Base-by-base conservation (phyloP, 2,329 filamentous ascomycete species). In the Beauveria australis region DNA sequence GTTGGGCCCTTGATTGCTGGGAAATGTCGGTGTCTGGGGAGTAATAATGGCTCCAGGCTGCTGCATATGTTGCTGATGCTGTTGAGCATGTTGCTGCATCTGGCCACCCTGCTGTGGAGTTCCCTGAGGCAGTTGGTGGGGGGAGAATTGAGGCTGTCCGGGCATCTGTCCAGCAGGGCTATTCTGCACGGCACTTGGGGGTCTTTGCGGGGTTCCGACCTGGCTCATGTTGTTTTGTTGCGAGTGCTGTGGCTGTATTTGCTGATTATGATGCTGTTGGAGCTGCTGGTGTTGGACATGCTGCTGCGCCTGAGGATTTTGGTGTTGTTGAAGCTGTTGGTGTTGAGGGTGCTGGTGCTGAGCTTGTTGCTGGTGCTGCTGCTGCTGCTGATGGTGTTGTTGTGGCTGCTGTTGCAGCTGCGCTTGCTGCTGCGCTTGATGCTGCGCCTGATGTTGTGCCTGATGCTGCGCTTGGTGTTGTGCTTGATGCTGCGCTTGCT, bases 11-110 rank as follows among this genome's bases (percentile, higher is more conserved):
- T 79, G 78, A 14, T 72, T 75, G 6, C 73, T 72, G 1, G 81
- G 77, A 61, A 84, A 85, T 0, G 80, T 84, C 3, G 82, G 82
- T 8, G 82, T 85, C 68, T 84, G 81, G 1, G 82, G 82, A 12
- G 81, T 83, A 5, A 73, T 76, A 37, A 72, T 69, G n/a, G 68
- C 68, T n/a, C 69, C 70, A 40, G 71, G 67, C 41, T 71, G 73
- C 19, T 71, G 70, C 3, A 68, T 56, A 41, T 69, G 71, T 54
- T 72, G 72, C 14, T 73, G 72, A 33, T 73, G 72, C 54, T 74
- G 71, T 53, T 72, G 72, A 4, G 68, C 58, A 28, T 69, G 71
- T 55, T 72, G 72, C 16, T 73, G 72, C 14, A 72, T 69, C 10
- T 72, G 65, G 30, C 72, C 71, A 14, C 61, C 51, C 22, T 53